phyloP scores from a whole-genome alignment of 805 yeast genomes.

The Saccharomycopsis oosterbeekiorum region DNA sequence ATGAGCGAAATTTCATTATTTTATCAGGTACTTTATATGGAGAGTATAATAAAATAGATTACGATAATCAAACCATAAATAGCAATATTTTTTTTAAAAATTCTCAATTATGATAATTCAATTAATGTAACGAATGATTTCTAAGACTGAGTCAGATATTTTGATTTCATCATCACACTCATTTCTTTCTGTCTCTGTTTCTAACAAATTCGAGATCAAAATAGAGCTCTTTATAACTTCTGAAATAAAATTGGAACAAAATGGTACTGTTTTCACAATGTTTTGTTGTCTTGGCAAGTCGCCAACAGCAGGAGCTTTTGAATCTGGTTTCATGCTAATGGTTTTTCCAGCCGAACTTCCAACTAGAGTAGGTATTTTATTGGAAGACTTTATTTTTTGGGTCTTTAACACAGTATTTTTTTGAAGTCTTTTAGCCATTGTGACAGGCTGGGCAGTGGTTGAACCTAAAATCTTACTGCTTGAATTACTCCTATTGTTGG shows the following conservation, averaged over 20 bases:
- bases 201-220: neutral
- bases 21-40: too few species aligned
- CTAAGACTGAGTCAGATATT: neutral
- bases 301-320: neutral
- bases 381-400: neutral
- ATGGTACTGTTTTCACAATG: neutral
- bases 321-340: neutral
- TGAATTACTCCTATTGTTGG: neutral
- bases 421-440: neutral
- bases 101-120: too few species aligned
- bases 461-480: neutral
- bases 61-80: too few species aligned
- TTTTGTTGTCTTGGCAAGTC: neutral
- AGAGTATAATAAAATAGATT: too few species aligned
- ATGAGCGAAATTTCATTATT: too few species aligned
- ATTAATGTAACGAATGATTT: neutral
- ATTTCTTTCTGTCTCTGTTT: neutral
- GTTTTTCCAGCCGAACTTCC: neutral
- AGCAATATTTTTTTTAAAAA: too few species aligned
- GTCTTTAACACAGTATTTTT: neutral
- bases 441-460: neutral
- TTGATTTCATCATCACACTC: neutral
- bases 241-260: neutral
- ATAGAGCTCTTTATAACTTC: neutral
- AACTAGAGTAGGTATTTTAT: neutral